These are phyloP conservation scores for Saururus chinensis DNA, from an alignment of 164 flowering plant genomes.

Conservation along the genomic window DNA sequence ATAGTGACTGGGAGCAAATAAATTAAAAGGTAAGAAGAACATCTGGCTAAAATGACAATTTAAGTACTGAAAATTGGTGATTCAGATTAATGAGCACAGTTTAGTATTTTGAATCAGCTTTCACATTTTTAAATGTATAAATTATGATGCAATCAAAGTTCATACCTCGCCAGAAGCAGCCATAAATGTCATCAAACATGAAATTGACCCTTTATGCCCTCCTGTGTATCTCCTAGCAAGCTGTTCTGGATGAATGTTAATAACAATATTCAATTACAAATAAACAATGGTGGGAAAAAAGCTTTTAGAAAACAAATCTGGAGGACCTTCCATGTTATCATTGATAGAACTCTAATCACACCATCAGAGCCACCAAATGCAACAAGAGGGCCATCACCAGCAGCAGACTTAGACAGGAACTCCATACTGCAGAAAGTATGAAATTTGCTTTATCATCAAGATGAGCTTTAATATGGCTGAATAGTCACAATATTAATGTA, in stretches of 20 bases:
- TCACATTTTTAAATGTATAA: neutral
- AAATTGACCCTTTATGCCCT: constrained; percentile 91
- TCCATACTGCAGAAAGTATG: constrained; percentile 63
- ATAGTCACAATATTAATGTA: neutral
- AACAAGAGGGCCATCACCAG: constrained; percentile 88
- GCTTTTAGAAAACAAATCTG: constrained; percentile 1
- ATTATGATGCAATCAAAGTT: neutral
- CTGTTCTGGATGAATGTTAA: constrained; percentile 28
- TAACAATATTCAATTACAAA: neutral
- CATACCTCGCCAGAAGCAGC: constrained; percentile 95
- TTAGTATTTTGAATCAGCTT: neutral
- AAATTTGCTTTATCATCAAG: neutral
- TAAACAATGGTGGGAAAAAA: constrained; percentile 1
- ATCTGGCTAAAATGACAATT: neutral
- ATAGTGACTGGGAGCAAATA: constrained; percentile 49
- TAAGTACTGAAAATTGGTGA: neutral
- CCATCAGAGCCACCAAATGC: constrained; percentile 99
- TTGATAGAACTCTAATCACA: constrained; percentile 92
- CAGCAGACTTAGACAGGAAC: constrained; percentile 75
- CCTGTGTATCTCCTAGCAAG: constrained; percentile 96
- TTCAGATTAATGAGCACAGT: neutral
- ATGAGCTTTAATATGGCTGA: neutral
- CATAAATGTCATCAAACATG: constrained; percentile 92
- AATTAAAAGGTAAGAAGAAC: neutral
- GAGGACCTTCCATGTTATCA: constrained; percentile 97